Conservation (phyloP, 495 filamentous ascomycete genomes). For the Xanthoparmelia taractica region DNA sequence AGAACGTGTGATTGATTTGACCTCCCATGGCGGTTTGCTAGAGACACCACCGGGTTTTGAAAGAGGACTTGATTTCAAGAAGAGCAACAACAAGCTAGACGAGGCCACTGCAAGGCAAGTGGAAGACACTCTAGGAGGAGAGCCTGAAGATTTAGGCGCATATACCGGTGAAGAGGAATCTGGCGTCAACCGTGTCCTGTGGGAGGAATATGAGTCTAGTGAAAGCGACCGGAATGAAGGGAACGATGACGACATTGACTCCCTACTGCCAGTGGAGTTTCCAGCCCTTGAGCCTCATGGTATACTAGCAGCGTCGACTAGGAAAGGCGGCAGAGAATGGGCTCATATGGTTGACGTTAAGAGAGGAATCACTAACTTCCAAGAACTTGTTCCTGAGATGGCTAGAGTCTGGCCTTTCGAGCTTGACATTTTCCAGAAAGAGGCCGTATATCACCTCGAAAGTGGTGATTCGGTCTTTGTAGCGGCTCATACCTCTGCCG, state of each 20-base stretch:
- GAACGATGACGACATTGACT: slow-evolving; percentile 77
- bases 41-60: slow-evolving; percentile 75
- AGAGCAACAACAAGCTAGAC: slow-evolving; percentile 50
- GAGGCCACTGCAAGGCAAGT: slow-evolving; percentile 59
- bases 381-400: slow-evolving; percentile 90
- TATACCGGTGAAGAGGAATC: slow-evolving; percentile 32
- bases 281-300: slow-evolving; percentile 82
- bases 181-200: slow-evolving; percentile 2
- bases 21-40: slow-evolving; percentile 68
- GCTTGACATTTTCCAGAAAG: slow-evolving; percentile 95
- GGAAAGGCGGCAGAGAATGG: slow-evolving; percentile 78
- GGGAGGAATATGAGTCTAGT: slow-evolving; percentile 2
- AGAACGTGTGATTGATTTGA: slow-evolving; percentile 74
- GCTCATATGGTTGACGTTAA: slow-evolving; percentile 97
- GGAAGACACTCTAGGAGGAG: slow-evolving; percentile 63
- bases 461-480: slow-evolving; percentile 97
- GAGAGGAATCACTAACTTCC: slow-evolving; percentile 81
- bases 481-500: slow-evolving; percentile 95
- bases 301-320: slow-evolving; percentile 62
- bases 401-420: slow-evolving; percentile 94
- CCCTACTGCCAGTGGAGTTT: slow-evolving; percentile 86
- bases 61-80: slow-evolving; percentile 67
- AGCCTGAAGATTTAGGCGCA: slow-evolving; percentile 38
- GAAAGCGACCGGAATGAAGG: slow-evolving; percentile 26
- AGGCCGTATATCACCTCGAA: slow-evolving; percentile 95